phyloP scores from a whole-genome alignment of 2,329 filamentous ascomycete species.

The Diaporthe ampelina region DNA sequence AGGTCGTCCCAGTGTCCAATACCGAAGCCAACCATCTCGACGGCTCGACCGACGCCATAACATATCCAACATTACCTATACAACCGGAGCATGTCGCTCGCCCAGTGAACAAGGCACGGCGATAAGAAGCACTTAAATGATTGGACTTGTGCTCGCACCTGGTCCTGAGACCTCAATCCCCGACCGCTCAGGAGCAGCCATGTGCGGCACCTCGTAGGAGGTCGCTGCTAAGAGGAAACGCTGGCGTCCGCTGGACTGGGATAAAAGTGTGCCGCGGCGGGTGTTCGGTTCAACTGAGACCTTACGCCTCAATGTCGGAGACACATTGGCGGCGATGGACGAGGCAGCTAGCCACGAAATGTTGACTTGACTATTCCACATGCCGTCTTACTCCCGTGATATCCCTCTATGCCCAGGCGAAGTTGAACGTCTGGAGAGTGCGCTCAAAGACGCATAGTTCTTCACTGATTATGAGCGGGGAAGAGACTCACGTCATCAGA shows the following conservation, averaged over 20 bases:
- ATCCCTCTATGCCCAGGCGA: background rate
- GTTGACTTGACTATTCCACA: background rate
- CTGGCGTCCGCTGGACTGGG: background rate
- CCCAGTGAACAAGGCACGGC: background rate
- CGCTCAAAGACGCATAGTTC: no score
- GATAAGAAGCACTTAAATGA: rapidly evolving
- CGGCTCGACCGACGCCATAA: background rate
- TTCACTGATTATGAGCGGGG: background rate
- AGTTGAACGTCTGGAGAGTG: background rate
- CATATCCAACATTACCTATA: background rate
- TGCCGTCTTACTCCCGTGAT: background rate
- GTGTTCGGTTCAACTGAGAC: no score
- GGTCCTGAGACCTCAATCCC: background rate
- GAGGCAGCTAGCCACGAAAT: background rate
- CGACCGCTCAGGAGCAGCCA: no score
- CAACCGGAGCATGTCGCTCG: no score
- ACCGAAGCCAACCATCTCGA: background rate
- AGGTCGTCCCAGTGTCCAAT: background rate
- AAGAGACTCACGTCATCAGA: no score
- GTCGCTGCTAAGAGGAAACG: no score
- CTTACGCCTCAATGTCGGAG: background rate
- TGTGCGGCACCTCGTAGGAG: background rate
- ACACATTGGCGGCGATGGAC: background rate
- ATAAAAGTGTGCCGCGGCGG: background rate
- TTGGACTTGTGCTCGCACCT: background rate